Evolutionary conservation across 139 green algal species (phyloP), one percentile per base, ranked within the genome.

Genomic region (Chlorella ohadii): DNA sequence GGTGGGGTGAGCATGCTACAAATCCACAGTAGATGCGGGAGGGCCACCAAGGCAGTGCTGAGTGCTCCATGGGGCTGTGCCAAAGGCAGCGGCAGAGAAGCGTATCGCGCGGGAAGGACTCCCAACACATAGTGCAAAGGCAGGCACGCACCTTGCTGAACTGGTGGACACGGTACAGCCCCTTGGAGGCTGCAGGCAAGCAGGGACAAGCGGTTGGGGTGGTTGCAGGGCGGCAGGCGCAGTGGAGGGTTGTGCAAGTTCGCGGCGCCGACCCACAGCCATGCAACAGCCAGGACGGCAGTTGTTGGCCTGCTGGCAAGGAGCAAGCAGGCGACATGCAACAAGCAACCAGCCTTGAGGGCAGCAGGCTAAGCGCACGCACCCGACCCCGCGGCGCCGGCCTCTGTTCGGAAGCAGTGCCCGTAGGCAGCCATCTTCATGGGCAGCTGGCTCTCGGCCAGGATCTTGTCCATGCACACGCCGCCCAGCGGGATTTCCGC

Each of bases 81-180:
- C n/a, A n/a, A n/a, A n/a, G n/a, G n/a, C n/a, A n/a, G n/a, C n/a
- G n/a, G n/a, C n/a, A n/a, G n/a, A n/a, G n/a, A n/a, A n/a, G n/a
- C n/a, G n/a, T n/a, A n/a, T n/a, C n/a, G n/a, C n/a, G n/a, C n/a
- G n/a, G n/a, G n/a, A n/a, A n/a, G n/a, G n/a, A n/a, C n/a, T n/a
- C n/a, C n/a, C n/a, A n/a, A n/a, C n/a, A n/a, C n/a, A n/a, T n/a
- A n/a, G n/a, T n/a, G n/a, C n/a, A n/a, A n/a, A n/a, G 9, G 44
- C 44, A 51, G 44, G 44, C 7, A 6, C 28, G 22, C 72, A 91
- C 96, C 92, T 99, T 99, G 90, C 88, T 96, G 91, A 99, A 99
- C 89, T 99, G 97, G 87, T 99, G 97, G 79, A 99, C 94, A 20
- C 97, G 90, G 90, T 99, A 99, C 51, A 99, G 89, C 0, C 97